phyloP scores from a whole-genome alignment of 139 green algal genomes.

The Diplosphaera chodatii region DNA sequence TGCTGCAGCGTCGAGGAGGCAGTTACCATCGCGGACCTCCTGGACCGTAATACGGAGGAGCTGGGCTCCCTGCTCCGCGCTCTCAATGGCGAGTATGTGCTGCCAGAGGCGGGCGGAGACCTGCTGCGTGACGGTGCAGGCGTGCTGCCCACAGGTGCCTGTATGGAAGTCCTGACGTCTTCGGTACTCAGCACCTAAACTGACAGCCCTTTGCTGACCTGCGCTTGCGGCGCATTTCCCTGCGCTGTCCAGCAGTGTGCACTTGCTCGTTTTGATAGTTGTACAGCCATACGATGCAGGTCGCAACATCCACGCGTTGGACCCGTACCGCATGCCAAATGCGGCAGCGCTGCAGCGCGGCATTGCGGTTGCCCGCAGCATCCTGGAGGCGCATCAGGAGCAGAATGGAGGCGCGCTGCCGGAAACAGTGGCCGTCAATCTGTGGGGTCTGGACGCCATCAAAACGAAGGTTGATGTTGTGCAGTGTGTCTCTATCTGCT shows the following conservation, averaged over 20 bases:
- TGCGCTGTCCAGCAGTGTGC: too few species aligned
- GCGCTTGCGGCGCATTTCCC: too few species aligned
- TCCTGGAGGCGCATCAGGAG: constrained; percentile 58
- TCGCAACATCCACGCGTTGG: constrained; percentile 96
- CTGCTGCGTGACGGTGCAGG: constrained; percentile 90
- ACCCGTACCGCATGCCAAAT: constrained; percentile 96
- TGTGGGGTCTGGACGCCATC: constrained; percentile 97
- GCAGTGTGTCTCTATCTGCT: too few species aligned
- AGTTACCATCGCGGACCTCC: constrained; percentile 67
- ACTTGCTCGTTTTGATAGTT: too few species aligned
- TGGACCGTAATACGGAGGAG: constrained; percentile 81
- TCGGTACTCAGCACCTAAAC: too few species aligned
- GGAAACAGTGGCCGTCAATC: constrained; percentile 91
- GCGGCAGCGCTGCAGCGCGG: constrained; percentile 72
- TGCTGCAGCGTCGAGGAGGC: constrained; percentile 59
- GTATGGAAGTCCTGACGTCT: too few species aligned
- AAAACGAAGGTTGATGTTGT: constrained; percentile 88
- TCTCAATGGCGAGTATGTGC: constrained; percentile 84
- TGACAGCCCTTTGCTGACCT: too few species aligned
- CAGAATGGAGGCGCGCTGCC: constrained; percentile 67
- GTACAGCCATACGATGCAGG: too few species aligned
- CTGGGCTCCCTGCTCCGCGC: constrained; percentile 57
- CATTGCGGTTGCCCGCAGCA: constrained; percentile 40
- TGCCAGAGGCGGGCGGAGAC: constrained; percentile 84
- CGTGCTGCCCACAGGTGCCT: constrained; percentile 90